Base-by-base conservation (phyloP, 2,329 filamentous ascomycete species). In the Fusarium ramigenum region DNA sequence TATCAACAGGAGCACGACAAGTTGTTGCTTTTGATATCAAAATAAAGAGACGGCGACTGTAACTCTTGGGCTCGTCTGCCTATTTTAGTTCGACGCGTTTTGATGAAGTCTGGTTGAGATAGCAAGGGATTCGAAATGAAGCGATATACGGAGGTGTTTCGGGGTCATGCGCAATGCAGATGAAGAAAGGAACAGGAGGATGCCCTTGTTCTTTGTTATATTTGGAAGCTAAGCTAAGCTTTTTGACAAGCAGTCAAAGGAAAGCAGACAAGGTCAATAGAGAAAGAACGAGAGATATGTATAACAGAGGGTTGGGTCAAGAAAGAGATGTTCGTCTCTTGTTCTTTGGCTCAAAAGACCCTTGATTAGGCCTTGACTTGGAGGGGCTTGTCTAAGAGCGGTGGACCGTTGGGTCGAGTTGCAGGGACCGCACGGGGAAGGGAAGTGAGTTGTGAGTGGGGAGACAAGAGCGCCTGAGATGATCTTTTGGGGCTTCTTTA, bases 391-490 rank as follows among this genome's bases (percentile, higher is more conserved):
- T 77, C 66, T 76, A 75, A 74, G 72, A 70, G 76, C 73, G 75
- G 76, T 78, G 77, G 77, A 77, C 63, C 76, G 74, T 78, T 78
- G 75, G 77, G 77, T 78, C 69, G 76, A 69, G 70, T 78, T 78
- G 77, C 77, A 78, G 76, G 73, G 71, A 74, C 67, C 44, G 60
- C 56, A 74, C 60, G 47, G 71, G 71, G 66, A 71, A 54, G 36
- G 53, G 60, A 39, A 64, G 72, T 65, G 61, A 75, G 64, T 71
- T 66, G 67, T 63, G 75, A 64, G 75, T 75, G 73, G 75, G 71
- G 73, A 77, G 75, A 65, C 60, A 63, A 54, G 61, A 64, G 36
- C 63, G 40, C 43, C 58, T 53, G 44, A 68, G 63, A 67, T 30
- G 54, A 53, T 66, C 47, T 61, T 39, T 47, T 62, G 44, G 34